Conservation (phyloP, 192 early-diverging fungal genomes). For the Dissophora globulifera region DNA sequence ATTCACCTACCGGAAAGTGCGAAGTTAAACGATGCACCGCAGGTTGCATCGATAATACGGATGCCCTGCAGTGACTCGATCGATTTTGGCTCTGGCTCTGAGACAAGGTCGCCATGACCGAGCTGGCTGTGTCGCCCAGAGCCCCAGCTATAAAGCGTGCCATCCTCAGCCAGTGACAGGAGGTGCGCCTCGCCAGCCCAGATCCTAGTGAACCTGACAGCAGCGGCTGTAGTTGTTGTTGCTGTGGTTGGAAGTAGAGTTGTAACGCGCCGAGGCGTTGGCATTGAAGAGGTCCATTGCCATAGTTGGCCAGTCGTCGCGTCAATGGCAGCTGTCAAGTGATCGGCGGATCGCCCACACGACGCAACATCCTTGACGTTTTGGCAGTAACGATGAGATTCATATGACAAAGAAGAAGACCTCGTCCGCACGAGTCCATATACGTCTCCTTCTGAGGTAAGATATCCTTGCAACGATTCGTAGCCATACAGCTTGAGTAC, state of each 20-base stretch:
- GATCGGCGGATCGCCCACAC: conserved; percentile 20
- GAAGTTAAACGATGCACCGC: conserved; percentile 49
- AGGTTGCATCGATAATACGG: conserved; percentile 37
- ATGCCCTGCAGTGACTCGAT: conserved; percentile 54
- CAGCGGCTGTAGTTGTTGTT: not conserved
- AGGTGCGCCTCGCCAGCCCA: conserved; percentile 55
- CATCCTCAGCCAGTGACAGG: conserved; percentile 23
- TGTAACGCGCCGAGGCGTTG: not conserved
- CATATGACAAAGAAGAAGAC: not conserved
- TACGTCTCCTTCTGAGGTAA: conserved; percentile 11
- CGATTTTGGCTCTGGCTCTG: conserved; percentile 23
- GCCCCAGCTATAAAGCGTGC: conserved; percentile 54
- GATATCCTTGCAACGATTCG: conserved; percentile 23
- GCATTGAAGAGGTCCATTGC: conserved; percentile 12
- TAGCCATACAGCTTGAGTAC: conserved; percentile 14
- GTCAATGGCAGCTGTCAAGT: conserved; percentile 24
- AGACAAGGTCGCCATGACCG: conserved; percentile 46
- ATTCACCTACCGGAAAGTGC: conserved; percentile 40
- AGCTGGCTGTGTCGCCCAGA: conserved; percentile 55
- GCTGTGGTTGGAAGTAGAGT: too few relatives aligned
- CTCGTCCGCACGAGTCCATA: too few relatives aligned
- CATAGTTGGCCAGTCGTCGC: not conserved
- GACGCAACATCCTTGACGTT: conserved; percentile 21
- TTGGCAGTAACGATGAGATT: not conserved
- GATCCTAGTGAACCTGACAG: conserved; percentile 10